phyloP scores from a whole-genome alignment of 2,329 filamentous ascomycete genomes.

The Amylocarpus encephaloides region DNA sequence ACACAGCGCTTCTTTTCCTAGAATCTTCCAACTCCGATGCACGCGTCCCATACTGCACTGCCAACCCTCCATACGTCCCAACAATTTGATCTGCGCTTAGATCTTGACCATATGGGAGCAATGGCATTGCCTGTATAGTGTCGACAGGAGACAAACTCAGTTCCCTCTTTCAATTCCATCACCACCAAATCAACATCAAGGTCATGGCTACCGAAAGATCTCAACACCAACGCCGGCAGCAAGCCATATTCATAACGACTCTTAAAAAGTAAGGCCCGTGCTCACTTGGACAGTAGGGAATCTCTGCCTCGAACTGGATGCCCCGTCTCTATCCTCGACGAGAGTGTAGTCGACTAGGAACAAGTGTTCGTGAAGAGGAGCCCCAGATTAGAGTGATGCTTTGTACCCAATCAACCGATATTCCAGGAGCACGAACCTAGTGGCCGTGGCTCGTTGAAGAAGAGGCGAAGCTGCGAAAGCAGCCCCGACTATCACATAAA shows the following conservation, averaged over 20 bases:
- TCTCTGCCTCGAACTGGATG: too few relatives aligned
- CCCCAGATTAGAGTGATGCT: neutral
- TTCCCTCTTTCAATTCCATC: neutral
- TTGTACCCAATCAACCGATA: neutral
- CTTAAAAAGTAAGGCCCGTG: neutral
- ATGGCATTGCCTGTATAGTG: neutral
- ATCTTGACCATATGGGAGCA: neutral
- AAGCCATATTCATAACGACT: neutral
- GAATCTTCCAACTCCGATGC: neutral
- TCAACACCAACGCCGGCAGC: neutral
- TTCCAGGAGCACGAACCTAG: neutral
- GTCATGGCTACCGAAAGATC: neutral
- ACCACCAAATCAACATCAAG: neutral
- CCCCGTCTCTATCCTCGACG: neutral
- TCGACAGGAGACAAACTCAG: neutral
- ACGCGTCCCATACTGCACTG: neutral
- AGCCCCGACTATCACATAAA: neutral
- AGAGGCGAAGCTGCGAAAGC: neutral
- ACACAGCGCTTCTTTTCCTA: neutral
- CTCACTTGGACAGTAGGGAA: neutral
- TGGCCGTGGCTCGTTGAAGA: neutral
- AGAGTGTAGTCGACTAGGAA: neutral
- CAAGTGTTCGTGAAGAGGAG: neutral
- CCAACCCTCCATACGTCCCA: neutral
- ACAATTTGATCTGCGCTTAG: neutral